Conservation (phyloP, 2,329 filamentous ascomycete species). For the Calcarisporium arbuscula region DNA sequence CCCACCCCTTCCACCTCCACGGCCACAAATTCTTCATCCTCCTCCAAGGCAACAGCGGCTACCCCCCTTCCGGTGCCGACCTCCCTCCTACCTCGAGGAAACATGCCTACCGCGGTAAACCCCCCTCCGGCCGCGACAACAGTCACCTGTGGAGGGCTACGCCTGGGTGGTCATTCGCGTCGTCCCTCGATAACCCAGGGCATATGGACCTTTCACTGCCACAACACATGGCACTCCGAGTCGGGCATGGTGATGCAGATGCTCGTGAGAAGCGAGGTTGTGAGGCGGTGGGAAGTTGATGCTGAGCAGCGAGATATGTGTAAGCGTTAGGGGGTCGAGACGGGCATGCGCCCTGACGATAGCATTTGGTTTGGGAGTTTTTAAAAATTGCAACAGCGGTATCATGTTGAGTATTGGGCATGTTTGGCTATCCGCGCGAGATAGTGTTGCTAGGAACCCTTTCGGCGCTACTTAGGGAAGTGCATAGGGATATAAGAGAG, state of each 20-base stretch:
- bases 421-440: too few species aligned
- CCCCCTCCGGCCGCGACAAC: slow-evolving; percentile 34
- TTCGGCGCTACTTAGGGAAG: too few species aligned
- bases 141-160: slow-evolving; percentile 44
- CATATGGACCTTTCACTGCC: slow-evolving; percentile 54
- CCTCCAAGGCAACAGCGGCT: slow-evolving; percentile 23
- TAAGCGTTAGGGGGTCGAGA: slow-evolving; percentile 18
- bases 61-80: slow-evolving; percentile 22
- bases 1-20: slow-evolving; percentile 48
- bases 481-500: too few species aligned
- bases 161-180: slow-evolving; percentile 50
- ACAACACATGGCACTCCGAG: slow-evolving; percentile 53
- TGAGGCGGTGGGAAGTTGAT: slow-evolving; percentile 18
- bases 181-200: slow-evolving; percentile 50
- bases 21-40: slow-evolving; percentile 50
- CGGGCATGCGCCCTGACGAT: slow-evolving; percentile 27
- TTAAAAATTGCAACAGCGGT: slow-evolving; percentile 3
- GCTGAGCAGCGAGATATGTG: slow-evolving; percentile 22
- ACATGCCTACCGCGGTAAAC: slow-evolving; percentile 21
- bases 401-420: not conserved
- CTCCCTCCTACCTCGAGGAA: slow-evolving; percentile 18
- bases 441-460: too few species aligned
- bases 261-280: slow-evolving; percentile 23
- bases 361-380: slow-evolving; percentile 30
- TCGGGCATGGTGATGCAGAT: slow-evolving; percentile 56